Percentiles rank a stretch among this genome's conserved stretches.
These are phyloP conservation scores for Quercus phellos DNA, from an alignment of 331 rosid species.

Conservation along the genomic window DNA sequence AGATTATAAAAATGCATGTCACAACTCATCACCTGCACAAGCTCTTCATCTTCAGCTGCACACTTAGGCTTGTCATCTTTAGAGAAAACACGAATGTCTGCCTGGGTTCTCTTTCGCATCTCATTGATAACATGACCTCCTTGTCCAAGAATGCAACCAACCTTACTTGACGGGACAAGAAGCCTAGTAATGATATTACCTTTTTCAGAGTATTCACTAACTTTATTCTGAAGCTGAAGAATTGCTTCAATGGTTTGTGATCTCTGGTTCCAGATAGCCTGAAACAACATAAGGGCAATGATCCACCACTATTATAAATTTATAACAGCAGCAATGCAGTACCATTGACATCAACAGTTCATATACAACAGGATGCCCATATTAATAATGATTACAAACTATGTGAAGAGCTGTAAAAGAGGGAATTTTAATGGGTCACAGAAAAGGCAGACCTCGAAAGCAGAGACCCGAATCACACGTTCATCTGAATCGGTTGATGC, in stretches of 20 bases:
- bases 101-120: slow-evolving; percentile 38
- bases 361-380: not conserved
- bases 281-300: slow-evolving; percentile 14
- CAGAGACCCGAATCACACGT: slow-evolving; percentile 31
- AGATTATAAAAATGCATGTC: not conserved
- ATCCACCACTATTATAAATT: slow-evolving; percentile 2
- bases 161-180: slow-evolving; percentile 37
- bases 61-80: slow-evolving; percentile 34
- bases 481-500: slow-evolving; percentile 25
- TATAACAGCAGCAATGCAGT: not conserved
- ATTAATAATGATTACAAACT: not conserved
- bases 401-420: not conserved
- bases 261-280: slow-evolving; percentile 26
- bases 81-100: slow-evolving; percentile 35
- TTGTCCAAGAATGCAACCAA: slow-evolving; percentile 45
- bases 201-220: slow-evolving; percentile 29
- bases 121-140: slow-evolving; percentile 38
- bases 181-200: slow-evolving; percentile 24
- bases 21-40: slow-evolving; percentile 33
- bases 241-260: slow-evolving; percentile 36
- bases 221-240: slow-evolving; percentile 33
- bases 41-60: slow-evolving; percentile 40
- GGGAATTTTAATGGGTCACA: not conserved
- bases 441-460: slow-evolving; percentile 29
- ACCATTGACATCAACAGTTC: not conserved